Percentiles rank a stretch among this genome's conserved stretches.
Evolutionary conservation across 768 basidiomycete genomes (phyloP).

Genomic region (Mycena pura): DNA sequence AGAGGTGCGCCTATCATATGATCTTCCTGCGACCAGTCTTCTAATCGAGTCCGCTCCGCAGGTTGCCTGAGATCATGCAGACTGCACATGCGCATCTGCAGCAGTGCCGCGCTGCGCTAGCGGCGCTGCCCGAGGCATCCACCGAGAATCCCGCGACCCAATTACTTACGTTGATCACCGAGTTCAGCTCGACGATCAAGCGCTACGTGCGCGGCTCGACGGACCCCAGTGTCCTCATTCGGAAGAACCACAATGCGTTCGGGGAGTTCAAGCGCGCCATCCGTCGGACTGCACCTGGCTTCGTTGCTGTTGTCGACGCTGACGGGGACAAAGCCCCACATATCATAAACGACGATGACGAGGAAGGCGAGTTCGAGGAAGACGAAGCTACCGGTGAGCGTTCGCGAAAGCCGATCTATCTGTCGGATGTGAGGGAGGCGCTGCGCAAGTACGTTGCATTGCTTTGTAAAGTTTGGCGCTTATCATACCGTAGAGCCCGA

Average conservation of each 20-base stretch:
- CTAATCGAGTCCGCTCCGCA: neutral
- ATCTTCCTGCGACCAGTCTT: too few relatives aligned
- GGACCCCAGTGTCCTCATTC: constrained; percentile 34
- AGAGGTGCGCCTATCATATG: neutral
- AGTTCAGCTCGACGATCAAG: constrained; percentile 37
- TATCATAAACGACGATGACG: neutral
- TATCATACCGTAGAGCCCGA: constrained; percentile 33
- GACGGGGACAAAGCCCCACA: too few relatives aligned
- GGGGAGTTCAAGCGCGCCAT: constrained; percentile 37
- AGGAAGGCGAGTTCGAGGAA: neutral
- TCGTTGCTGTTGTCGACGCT: constrained; percentile 28
- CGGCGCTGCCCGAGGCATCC: constrained; percentile 33
- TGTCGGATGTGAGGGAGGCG: constrained; percentile 37
- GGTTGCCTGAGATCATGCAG: constrained; percentile 24
- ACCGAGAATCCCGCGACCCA: constrained; percentile 41
- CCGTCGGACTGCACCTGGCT: constrained; percentile 41
- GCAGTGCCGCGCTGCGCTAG: constrained; percentile 30
- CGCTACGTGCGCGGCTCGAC: constrained; percentile 32
- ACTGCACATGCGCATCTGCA: constrained; percentile 36
- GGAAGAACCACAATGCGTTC: constrained; percentile 35
- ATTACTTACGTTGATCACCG: constrained; percentile 40
- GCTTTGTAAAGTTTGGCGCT: too few relatives aligned
- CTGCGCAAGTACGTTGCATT: neutral
- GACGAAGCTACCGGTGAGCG: neutral
- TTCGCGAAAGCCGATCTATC: constrained; percentile 24